A percentile compares a stretch with the other conserved stretches of the same genome.
phyloP scores from a whole-genome alignment of 106 monocot genomes.

The Dendrobium officinale region DNA sequence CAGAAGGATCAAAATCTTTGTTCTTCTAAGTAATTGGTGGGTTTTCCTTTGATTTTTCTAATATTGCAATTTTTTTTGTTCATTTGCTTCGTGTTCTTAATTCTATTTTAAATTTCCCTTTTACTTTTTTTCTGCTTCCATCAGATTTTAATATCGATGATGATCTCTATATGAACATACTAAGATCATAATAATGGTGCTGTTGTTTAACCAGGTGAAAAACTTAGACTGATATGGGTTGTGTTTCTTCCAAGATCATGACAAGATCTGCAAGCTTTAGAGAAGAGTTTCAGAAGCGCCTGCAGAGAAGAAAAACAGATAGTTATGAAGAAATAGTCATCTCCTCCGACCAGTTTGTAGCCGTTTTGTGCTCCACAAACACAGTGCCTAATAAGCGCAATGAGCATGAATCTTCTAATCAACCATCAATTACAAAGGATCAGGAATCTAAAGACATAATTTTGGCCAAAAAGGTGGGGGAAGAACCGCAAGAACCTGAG shows the following conservation, averaged over 20 bases:
- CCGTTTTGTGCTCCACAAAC: slow-evolving; percentile 37
- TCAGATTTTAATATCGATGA: background rate
- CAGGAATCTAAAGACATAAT: too few species aligned
- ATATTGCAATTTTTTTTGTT: too few species aligned
- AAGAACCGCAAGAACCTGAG: slow-evolving; percentile 3
- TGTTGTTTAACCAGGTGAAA: background rate
- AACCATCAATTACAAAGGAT: background rate
- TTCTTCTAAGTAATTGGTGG: background rate
- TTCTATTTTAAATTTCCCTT: background rate
- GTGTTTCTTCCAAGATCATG: slow-evolving; percentile 43
- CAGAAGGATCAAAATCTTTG: background rate
- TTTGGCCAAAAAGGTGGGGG: background rate
- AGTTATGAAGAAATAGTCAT: slow-evolving; percentile 26
- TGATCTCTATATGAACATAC: background rate
- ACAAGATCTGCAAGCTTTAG: slow-evolving; percentile 42
- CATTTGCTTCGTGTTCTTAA: too few species aligned
- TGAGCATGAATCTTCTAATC: background rate
- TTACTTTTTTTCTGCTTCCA: too few species aligned
- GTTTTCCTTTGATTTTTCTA: too few species aligned
- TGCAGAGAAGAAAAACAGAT: slow-evolving; percentile 28
- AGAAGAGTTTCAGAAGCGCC: slow-evolving; percentile 27
- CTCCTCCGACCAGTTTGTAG: slow-evolving; percentile 39
- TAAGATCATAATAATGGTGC: background rate
- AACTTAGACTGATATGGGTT: slow-evolving; percentile 26
- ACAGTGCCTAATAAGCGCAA: slow-evolving; percentile 15